Evolutionary conservation across 345 rosid species (phyloP).

Genomic region (Populus pruinosa): DNA sequence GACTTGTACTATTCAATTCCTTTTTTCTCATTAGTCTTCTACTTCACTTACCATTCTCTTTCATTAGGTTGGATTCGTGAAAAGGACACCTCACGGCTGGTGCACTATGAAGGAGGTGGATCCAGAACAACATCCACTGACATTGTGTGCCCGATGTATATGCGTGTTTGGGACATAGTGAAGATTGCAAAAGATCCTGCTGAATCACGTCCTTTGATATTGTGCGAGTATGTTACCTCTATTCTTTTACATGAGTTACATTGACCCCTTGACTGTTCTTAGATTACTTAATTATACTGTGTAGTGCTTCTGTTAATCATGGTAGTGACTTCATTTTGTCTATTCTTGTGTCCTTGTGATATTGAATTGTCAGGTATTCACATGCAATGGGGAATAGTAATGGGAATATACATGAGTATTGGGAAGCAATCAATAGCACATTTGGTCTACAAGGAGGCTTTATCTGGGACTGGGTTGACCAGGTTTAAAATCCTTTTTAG

Average conservation of each 20-base stretch:
- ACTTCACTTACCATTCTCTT: constrained; percentile 17
- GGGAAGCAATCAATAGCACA: constrained; percentile 89
- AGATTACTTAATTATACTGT: neutral
- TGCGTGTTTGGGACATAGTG: constrained; percentile 96
- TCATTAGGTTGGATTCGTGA: constrained; percentile 83
- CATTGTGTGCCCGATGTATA: constrained; percentile 95
- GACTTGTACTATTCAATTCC: neutral
- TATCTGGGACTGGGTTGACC: constrained; percentile 99
- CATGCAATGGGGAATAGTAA: constrained; percentile 98
- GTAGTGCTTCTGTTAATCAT: neutral
- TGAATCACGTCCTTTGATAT: constrained; percentile 86
- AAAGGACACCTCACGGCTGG: constrained; percentile 69
- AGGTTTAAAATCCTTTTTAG: constrained; percentile 44
- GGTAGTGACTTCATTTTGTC: constrained; percentile 16
- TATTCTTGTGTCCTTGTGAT: constrained; percentile 14
- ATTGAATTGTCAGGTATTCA: constrained; percentile 66
- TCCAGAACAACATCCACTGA: constrained; percentile 90
- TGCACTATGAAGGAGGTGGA: constrained; percentile 99
- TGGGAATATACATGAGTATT: constrained; percentile 81
- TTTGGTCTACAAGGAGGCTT: constrained; percentile 99
- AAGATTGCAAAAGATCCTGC: constrained; percentile 84
- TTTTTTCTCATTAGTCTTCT: neutral
- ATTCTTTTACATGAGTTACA: constrained; percentile 12
- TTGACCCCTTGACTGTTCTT: constrained; percentile 12
- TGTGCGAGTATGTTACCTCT: constrained; percentile 80